Base-by-base conservation (phyloP, 2,329 filamentous ascomycete genomes). In the Cladosporium austrohemisphaericum region DNA sequence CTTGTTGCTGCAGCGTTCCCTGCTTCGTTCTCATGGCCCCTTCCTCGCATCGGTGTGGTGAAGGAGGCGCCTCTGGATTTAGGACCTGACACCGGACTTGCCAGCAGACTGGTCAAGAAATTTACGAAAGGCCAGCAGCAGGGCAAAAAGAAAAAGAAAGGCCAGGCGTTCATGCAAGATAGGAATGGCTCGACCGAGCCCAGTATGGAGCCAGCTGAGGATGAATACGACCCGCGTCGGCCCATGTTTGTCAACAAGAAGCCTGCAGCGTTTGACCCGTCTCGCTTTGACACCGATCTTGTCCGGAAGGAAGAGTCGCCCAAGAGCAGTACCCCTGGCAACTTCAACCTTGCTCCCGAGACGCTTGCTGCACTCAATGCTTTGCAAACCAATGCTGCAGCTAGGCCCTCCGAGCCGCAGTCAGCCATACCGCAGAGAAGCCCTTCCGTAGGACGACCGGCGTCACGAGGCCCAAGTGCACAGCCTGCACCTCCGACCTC, bases 201-300 rank as follows among this genome's bases (percentile, higher is more conserved):
- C 28, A 57, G 66, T 28, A 65, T 66, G 25, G 66, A 68, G 50
- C 60, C 65, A 8, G 64, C 58, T 2, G 71, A 75, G 47, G 70
- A 76, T 57, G 75, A 76, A 54, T 77, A 77, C 60, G 71, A 75
- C 58, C 70, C 71, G 25, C 68, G 68, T 49, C 65, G 65, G 22
- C 73, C 73, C 3, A 55, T 59, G 35, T 55, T 59, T 22, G 47
- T n/a, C 44, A 56, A 43, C 28, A 52, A 23, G 43, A 55, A 49
- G 43, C 31, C 40, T 7, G 19, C 26, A 6, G 29, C 37, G 7
- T 51, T 41, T 10, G 63, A 65, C 51, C 59, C 59, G 4, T 52
- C 59, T 5, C 54, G 56, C 14, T 65, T 60, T 37, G 63, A 65
- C 49, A 63, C 60, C 7, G 61, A 65, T 57, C 50, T 60, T 18